Evolutionary conservation across 2,329 filamentous ascomycete species (phyloP), one percentile per base, ranked within the genome.

Genomic region (Cercospora beticola): DNA sequence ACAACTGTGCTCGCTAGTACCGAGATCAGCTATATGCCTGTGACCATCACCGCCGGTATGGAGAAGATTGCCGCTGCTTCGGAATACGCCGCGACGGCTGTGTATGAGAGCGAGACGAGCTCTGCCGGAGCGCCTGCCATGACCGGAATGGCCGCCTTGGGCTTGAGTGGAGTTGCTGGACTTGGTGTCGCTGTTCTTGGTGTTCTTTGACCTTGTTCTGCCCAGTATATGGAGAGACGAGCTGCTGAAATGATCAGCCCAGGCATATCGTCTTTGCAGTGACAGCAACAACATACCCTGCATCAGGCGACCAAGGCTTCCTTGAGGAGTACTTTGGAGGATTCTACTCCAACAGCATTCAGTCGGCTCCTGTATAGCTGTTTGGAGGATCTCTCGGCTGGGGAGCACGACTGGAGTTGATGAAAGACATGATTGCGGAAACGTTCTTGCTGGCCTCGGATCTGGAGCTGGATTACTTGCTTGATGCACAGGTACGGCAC

Each of bases 31-130:
- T 77, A 77, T 49, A 69, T 74, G 6, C 69, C 74, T 10, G 70
- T 77, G 16, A 74, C 74, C 5, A 67, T 77, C 30, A 77, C 75
- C 7, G 76, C 74, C 5, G 75, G 75, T 2, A 65, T 61, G n/a
- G 67, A 70, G 63, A 75, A 75, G 64, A 62, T 73, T 21, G 56
- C 61, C 12, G 70, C 68, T 30, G 68, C 66, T 31, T 68, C 69
- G 9, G 66, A 69, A 26, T 68, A 66, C 6, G 69, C 70, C 1
- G 60, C 68, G 14, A 68, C 67, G 16, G 64, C 68, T 40, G 62
- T 56, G 1, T 31, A 60, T 16, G 36, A 68, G 5, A 67, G 62
- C 23, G 56, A 61, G 26, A 69, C 69, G 18, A 68, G 67, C 54
- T 61, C 69, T 59, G 71, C 67, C 43, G 66, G 61, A 28, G 64